Evolutionary conservation across 2,329 filamentous ascomycete species (phyloP), one percentile per base, ranked within the genome.

Genomic region (Nemania bipapillata): DNA sequence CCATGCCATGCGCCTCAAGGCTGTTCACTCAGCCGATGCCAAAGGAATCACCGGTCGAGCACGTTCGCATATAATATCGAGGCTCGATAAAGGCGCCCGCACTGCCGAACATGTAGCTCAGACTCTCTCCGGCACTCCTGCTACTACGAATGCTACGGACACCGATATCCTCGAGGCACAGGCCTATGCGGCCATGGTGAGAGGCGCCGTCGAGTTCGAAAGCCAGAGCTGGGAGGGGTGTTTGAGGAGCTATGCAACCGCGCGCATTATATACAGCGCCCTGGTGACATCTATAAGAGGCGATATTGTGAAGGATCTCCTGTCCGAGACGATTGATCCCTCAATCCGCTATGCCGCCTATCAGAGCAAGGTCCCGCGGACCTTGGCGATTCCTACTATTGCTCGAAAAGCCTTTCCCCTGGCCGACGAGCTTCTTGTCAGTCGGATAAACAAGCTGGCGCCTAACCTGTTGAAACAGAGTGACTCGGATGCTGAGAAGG

Each of bases 281-380:
- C 84, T 99, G 50, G 85, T 90, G 20, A 85, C 86, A 30, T 84
- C 87, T 37, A 80, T 83, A 20, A 91, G 89, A 77, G 90, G 89
- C 69, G 95, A 97, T 66, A 84, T 92, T 40, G 96, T 93, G 84
- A 94, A 92, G 77, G 95, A 98, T 69, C 86, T 97, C 26, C 83
- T 99, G 65, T 89, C 91, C 55, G 90, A 92, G 75, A 96, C 92
- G 4, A 90, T 97, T 70, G 96, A 99, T 78, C 94, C 94, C 1
- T 97, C 94, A 70, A 92, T 99, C 75, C 91, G 95, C 71, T 98
- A 96, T 79, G 94, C 94, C 40, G 94, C 96, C 20, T 98, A 98
- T 79, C 94, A 97, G 80, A 86, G 94, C 78, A 92, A 95, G 78
- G 88, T 97, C 35, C 92, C 95, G 0, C 90, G 96, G 50, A 97